These are phyloP conservation scores for Scheffersomyces lignosus DNA, from an alignment of 805 yeast genomes.

Conservation along the genomic window DNA sequence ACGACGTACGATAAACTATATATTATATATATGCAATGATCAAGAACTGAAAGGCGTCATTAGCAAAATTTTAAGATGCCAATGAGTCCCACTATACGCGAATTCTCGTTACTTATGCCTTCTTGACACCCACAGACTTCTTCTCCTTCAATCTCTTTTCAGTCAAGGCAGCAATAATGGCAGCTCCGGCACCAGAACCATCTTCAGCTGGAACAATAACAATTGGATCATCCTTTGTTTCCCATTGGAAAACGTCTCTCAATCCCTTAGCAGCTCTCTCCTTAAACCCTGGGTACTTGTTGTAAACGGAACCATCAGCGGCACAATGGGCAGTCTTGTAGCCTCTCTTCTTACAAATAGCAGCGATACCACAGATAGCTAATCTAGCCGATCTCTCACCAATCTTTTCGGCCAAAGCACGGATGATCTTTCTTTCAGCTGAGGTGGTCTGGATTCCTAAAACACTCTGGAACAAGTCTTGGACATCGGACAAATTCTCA, in stretches of 20 bases:
- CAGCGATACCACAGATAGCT: constrained; percentile 93
- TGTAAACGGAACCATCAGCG: constrained; percentile 95
- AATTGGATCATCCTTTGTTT: constrained; percentile 68
- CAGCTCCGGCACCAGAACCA: constrained; percentile 99
- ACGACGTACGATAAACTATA: too few species aligned
- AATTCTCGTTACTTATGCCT: too few species aligned
- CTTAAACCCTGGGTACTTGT: constrained; percentile 89
- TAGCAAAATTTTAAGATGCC: too few species aligned
- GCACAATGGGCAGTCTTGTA: constrained; percentile 82
- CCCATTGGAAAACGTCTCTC: constrained; percentile 88
- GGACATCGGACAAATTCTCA: constrained; percentile 77
- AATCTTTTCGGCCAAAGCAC: constrained; percentile 79
- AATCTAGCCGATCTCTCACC: constrained; percentile 93
- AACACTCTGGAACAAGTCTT: constrained; percentile 57
- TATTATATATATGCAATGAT: too few species aligned
- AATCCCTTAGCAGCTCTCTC: constrained; percentile 86
- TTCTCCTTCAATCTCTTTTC: constrained; percentile 74
- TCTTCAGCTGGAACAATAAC: constrained; percentile 91
- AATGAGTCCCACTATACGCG: too few species aligned
- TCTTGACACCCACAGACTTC: constrained; percentile 56
- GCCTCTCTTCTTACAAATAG: constrained; percentile 84
- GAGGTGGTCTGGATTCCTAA: constrained; percentile 66
- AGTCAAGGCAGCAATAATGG: constrained; percentile 94
- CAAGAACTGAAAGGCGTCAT: too few species aligned
- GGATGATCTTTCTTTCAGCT: constrained; percentile 79